Percentiles rank a stretch among this genome's conserved stretches.
These are phyloP conservation scores for Trichoderma afroharzianum DNA, from an alignment of 2,329 filamentous ascomycete genomes.

Conservation along the genomic window DNA sequence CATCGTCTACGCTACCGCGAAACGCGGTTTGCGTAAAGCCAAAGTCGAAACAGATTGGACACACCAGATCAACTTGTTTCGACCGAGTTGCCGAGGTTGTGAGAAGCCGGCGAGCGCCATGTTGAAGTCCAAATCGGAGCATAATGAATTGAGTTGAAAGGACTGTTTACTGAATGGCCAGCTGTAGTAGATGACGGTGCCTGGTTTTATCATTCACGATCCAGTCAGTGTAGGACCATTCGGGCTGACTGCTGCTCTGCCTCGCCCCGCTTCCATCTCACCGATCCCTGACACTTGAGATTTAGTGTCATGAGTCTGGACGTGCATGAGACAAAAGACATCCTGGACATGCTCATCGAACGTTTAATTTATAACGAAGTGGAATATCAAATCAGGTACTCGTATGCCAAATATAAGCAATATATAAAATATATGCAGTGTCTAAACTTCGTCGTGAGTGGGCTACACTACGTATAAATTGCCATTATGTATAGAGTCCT, in stretches of 20 bases:
- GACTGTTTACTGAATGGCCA: neutral
- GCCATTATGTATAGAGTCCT: neutral
- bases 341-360: neutral
- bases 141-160: neutral
- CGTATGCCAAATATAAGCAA: neutral
- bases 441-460: neutral
- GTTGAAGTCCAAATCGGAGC: neutral
- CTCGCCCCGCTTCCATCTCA: neutral
- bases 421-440: neutral
- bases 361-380: neutral
- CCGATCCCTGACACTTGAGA: neutral
- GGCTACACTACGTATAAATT: accelerated
- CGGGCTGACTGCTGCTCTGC: constrained; percentile 7
- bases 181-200: no score
- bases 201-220: neutral
- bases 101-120: neutral
- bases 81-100: neutral
- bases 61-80: constrained; percentile 10
- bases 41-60: constrained; percentile 15
- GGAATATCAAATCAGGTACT: neutral
- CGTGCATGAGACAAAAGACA: neutral
- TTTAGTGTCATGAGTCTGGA: neutral
- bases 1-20: neutral
- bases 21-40: constrained; percentile 6
- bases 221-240: neutral